A percentile compares a stretch with the other conserved stretches of the same genome.
Conservation (phyloP, 2,329 filamentous ascomycete genomes). For the Verticillium nubilum region DNA sequence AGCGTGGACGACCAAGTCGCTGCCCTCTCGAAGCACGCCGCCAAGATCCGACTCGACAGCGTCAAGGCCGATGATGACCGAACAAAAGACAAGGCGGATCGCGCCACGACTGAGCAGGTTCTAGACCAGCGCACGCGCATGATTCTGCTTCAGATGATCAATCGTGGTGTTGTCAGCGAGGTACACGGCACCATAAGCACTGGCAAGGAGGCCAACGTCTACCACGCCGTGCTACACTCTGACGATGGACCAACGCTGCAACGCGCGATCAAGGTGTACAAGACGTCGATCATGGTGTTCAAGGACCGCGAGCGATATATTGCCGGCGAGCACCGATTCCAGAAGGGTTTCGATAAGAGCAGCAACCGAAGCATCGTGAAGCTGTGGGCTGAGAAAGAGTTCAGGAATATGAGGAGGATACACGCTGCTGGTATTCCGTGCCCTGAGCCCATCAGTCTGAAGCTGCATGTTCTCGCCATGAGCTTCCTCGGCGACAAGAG, state of each 20-base stretch:
- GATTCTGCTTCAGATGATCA: slow-evolving; percentile 95
- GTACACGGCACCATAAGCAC: slow-evolving; percentile 94
- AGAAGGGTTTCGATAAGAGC: slow-evolving; percentile 85
- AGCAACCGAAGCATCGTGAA: slow-evolving; percentile 97
- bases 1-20: slow-evolving; percentile 84
- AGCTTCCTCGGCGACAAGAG: slow-evolving; percentile 82
- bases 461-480: slow-evolving; percentile 95
- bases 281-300: slow-evolving; percentile 95
- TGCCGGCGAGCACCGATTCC: slow-evolving; percentile 87
- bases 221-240: slow-evolving; percentile 70
- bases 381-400: slow-evolving; percentile 98
- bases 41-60: slow-evolving; percentile 75
- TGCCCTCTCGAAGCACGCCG: slow-evolving; percentile 77
- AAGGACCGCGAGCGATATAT: slow-evolving; percentile 97
- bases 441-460: slow-evolving; percentile 82
- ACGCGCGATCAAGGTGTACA: slow-evolving; percentile 96
- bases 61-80: slow-evolving; percentile 45
- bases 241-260: slow-evolving; percentile 57
- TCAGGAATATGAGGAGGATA: slow-evolving; percentile 84
- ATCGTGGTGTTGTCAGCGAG: slow-evolving; percentile 81
- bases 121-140: slow-evolving; percentile 90
- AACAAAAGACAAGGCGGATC: slow-evolving; percentile 83
- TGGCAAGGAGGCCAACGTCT: slow-evolving; percentile 97
- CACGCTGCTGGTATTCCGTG: slow-evolving; percentile 81
- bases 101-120: slow-evolving; percentile 91